Conservation (phyloP, 1,284 basidiomycete species). For the Sphagnurus paluster region DNA sequence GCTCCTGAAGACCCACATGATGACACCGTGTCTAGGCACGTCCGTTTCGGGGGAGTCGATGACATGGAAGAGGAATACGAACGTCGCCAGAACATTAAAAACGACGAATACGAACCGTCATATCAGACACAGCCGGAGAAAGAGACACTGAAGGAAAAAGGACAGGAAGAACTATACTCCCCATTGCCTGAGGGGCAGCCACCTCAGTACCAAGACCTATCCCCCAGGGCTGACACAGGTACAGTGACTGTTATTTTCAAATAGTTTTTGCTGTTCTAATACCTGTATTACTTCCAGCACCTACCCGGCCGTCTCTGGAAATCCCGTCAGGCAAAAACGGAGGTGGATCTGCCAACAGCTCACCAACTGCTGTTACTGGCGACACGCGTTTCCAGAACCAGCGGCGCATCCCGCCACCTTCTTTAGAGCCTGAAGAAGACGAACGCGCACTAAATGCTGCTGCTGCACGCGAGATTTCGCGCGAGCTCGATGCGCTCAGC, state of each 20-base stretch:
- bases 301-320: neutral
- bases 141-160: too few relatives aligned
- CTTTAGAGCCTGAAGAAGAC: conserved; percentile 35
- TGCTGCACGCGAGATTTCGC: conserved; percentile 64
- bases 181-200: conserved; percentile 8
- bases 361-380: conserved; percentile 2
- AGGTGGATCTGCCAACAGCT: conserved; percentile 1
- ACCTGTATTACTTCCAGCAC: neutral
- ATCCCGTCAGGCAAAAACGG: neutral
- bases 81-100: conserved; percentile 14
- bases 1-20: conserved; percentile 22
- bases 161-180: neutral
- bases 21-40: conserved; percentile 30
- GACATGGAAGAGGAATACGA: conserved; percentile 34
- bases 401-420: conserved; percentile 36
- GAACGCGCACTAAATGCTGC: conserved; percentile 56
- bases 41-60: conserved; percentile 37
- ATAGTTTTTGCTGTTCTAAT: neutral
- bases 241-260: neutral
- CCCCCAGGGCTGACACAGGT: conserved; percentile 6
- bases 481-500: conserved; percentile 59
- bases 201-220: conserved; percentile 13
- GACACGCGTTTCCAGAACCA: conserved; percentile 21
- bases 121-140: conserved; percentile 3
- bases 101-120: neutral